Evolutionary conservation across 2,329 filamentous ascomycete species (phyloP), one percentile per base, ranked within the genome.

Genomic region (Paraconiothyrium brasiliense): DNA sequence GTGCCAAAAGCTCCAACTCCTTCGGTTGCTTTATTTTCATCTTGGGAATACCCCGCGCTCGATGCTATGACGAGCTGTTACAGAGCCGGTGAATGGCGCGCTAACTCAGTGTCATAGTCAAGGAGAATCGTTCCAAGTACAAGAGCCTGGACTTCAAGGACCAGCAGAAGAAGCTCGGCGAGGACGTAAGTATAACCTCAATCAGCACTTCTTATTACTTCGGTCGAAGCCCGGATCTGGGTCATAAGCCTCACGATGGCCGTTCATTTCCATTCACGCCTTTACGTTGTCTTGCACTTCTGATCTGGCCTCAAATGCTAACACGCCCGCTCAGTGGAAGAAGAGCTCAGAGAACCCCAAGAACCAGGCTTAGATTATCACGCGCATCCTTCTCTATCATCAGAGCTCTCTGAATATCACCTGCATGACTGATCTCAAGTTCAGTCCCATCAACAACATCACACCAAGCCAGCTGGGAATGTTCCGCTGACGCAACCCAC

Each of bases 151-250:
- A 69, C 4, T 78, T 74, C 68, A 72, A 69, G 49, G 75, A 78
- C 48, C 73, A 77, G 61, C 74, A 77, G 61, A 77, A 78, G 67
- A 73, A 71, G 63, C 68, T 78, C 9, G 75, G 76, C 48, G 74
- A 73, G 63, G 67, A 74, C 57, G 76, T 76, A 70, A 24, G 74
- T 68, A 34, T 48, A 39, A 37, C 39, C 43, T 54, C 52, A 16
- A 47, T 46, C 35, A 47, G 22, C 30, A 27, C 9, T 41, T 37
- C 52, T 34, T 57, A n/a, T 39, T 48, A 39, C 30, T 49, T 13
- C 59, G 56, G n/a, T 27, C n/a, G 35, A 58, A 2, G 20, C 27
- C 22, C 16, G 11, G 41, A 46, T 37, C 24, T 14, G 30, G 11
- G 5, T 37, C 32, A 39, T 41, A 2, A 46, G 20, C 11, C 20